Evolutionary conservation across 768 basidiomycete genomes (phyloP).

Genomic region (Pleurotus giganteus): DNA sequence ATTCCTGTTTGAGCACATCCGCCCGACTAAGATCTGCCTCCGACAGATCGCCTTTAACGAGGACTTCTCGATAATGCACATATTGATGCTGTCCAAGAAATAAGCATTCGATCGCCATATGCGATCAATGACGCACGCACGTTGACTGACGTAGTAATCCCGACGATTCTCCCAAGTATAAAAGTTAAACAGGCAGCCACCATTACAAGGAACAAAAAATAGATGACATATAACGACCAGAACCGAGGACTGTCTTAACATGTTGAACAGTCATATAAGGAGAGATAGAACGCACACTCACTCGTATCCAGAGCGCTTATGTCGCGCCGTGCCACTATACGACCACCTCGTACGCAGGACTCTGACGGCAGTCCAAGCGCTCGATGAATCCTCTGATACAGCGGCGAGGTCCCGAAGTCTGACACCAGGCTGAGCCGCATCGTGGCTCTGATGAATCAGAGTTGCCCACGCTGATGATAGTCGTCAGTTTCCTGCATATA

Average conservation of each 20-base stretch:
- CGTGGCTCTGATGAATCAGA: slow-evolving; percentile 38
- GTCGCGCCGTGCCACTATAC: slow-evolving; percentile 31
- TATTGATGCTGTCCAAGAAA: slow-evolving; percentile 28
- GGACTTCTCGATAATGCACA: slow-evolving; percentile 30
- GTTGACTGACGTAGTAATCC: slow-evolving; percentile 27
- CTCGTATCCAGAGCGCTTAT: slow-evolving; percentile 33
- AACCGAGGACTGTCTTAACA: slow-evolving; percentile 26
- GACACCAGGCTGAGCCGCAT: slow-evolving; percentile 28
- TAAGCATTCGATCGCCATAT: neutral
- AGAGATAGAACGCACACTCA: slow-evolving; percentile 19
- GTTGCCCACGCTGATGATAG: slow-evolving; percentile 39
- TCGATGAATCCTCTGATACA: slow-evolving; percentile 27
- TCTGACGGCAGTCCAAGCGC: slow-evolving; percentile 25
- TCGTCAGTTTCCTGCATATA: neutral
- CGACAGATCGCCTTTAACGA: slow-evolving; percentile 32
- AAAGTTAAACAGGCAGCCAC: slow-evolving; percentile 30
- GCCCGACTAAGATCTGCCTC: slow-evolving; percentile 32
- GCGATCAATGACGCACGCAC: slow-evolving; percentile 20
- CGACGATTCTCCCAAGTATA: slow-evolving; percentile 34
- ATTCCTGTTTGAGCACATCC: slow-evolving; percentile 20
- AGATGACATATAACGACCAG: slow-evolving; percentile 35
- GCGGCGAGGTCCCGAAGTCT: slow-evolving; percentile 34
- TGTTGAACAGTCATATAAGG: neutral
- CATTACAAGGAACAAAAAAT: slow-evolving; percentile 32
- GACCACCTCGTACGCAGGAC: slow-evolving; percentile 33